Evolutionary conservation across 2,329 filamentous ascomycete species (phyloP).

Genomic region (Nothopassalora personata): DNA sequence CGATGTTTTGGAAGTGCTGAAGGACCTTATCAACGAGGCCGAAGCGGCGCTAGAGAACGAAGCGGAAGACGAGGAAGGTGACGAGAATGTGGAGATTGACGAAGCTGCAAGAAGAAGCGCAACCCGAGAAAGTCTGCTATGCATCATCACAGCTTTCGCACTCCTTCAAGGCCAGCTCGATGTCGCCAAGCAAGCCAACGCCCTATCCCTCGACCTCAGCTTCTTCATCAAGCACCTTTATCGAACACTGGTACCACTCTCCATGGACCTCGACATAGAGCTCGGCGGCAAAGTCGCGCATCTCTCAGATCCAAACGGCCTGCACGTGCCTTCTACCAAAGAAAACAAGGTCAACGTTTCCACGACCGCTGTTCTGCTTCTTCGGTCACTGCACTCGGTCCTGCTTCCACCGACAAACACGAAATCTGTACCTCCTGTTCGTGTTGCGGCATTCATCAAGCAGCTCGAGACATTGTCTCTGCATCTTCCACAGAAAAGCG

Average conservation of each 20-base stretch:
- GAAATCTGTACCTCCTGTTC: conserved; percentile 69
- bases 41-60: conserved; percentile 42
- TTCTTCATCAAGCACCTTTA: conserved; percentile 96
- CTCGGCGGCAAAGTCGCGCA: conserved; percentile 66
- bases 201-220: conserved; percentile 82
- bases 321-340: conserved; percentile 46
- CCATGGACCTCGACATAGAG: conserved; percentile 80
- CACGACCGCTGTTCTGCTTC: conserved; percentile 85
- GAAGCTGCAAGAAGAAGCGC: conserved; percentile 57
- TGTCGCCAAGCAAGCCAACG: conserved; percentile 72
- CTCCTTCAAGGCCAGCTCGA: conserved; percentile 84
- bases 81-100: conserved; percentile 41
- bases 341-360: conserved; percentile 79
- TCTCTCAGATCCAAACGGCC: conserved; percentile 51
- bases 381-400: conserved; percentile 77
- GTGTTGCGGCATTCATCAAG: conserved; percentile 89
- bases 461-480: conserved; percentile 76
- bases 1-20: conserved; percentile 86
- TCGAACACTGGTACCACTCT: conserved; percentile 71
- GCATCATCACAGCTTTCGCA: conserved; percentile 94
- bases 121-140: conserved; percentile 82
- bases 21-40: conserved; percentile 80
- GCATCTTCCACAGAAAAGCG: conserved; percentile 86
- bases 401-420: conserved; percentile 71
- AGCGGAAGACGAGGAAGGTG: conserved; percentile 44